Percentiles rank a stretch among this genome's conserved stretches.
Conservation (phyloP, 2,329 filamentous ascomycete genomes). For the Pleurostoma richardsiae region DNA sequence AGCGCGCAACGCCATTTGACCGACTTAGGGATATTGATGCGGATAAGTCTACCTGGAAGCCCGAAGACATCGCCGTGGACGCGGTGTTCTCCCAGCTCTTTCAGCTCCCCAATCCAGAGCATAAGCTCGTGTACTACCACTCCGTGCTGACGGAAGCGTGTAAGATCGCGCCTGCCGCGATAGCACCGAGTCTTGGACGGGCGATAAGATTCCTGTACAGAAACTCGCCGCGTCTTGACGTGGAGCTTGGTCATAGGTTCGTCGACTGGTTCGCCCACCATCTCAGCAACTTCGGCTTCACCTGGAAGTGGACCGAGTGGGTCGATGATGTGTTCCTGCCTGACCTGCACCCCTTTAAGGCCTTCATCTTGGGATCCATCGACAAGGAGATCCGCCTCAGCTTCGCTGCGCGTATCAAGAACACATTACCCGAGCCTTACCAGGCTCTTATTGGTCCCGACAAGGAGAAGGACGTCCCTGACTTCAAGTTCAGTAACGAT, state of each 20-base stretch:
- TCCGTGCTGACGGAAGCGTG: constrained; percentile 91
- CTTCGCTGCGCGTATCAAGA: constrained; percentile 93
- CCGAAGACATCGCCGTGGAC: constrained; percentile 95
- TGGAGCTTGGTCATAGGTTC: constrained; percentile 83
- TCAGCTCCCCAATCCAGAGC: constrained; percentile 78
- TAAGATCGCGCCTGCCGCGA: constrained; percentile 93
- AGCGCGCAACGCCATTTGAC: constrained; percentile 89
- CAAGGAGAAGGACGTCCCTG: constrained; percentile 92
- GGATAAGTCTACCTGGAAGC: constrained; percentile 81
- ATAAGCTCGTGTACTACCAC: constrained; percentile 96
- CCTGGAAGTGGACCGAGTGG: constrained; percentile 99
- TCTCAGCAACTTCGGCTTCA: constrained; percentile 97
- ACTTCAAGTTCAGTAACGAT: constrained; percentile 82
- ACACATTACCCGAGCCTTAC: constrained; percentile 82
- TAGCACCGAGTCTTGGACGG: constrained; percentile 87
- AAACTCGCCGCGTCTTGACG: constrained; percentile 74
- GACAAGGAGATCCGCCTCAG: constrained; percentile 97
- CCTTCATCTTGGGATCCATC: constrained; percentile 83
- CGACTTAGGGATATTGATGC: constrained; percentile 67
- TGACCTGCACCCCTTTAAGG: constrained; percentile 79
- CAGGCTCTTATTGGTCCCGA: constrained; percentile 77
- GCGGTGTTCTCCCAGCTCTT: constrained; percentile 95
- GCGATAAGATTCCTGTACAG: constrained; percentile 90
- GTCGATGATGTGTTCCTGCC: constrained; percentile 76
- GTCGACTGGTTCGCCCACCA: constrained; percentile 98